Evolutionary conservation across 1,139 yeast species (phyloP), one percentile per base, ranked within the genome.

Genomic region (Geotrichum europaeum): DNA sequence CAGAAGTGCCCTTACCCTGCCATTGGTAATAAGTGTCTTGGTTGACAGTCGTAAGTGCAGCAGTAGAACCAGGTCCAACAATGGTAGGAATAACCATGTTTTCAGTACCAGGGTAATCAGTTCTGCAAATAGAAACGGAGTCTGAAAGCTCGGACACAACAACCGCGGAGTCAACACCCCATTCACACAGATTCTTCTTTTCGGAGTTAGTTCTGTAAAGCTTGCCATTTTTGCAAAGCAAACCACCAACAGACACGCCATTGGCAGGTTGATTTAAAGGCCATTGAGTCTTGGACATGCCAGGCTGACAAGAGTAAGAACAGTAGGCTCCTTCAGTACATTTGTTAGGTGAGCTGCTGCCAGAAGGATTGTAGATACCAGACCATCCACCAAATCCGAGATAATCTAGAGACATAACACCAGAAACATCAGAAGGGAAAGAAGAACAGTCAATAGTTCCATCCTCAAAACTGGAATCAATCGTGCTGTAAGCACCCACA

Each of bases 101-200:
- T 81, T 94, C 99, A 65, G 97, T 87, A 79, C 98, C 98, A 71
- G 98, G 99, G 83, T 94, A 94, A 76, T 94, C 98, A 65, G 99
- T 94, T 81, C 97, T 87, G 82, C 99, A 92, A 70, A 92, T 80
- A 63, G 97, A 89, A 70, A 94, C 92, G 57, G 79, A 80, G 68
- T 85, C 72, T 65, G 76, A 75, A 65, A 88, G 78, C 69, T 87
- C 79, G 72, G 87, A 85, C 57, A 80, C 85, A 67, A 89, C 95
- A 58, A 74, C 71, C 58, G 96, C 96, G 64, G 86, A 75, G 64
- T 84, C 76, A 34, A 76, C 77, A 73, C 96, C 98, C 91, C 95
- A 86, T 73, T 81, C 88, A 81, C 99, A 91, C 71, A 92, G 82
- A 77, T 82, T 76, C 67, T 84, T 78, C 62, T 80, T 66, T 72